These are phyloP conservation scores for Globisporangium nodosum DNA, from an alignment of 352 stramenopile genomes.

Conservation along the genomic window DNA sequence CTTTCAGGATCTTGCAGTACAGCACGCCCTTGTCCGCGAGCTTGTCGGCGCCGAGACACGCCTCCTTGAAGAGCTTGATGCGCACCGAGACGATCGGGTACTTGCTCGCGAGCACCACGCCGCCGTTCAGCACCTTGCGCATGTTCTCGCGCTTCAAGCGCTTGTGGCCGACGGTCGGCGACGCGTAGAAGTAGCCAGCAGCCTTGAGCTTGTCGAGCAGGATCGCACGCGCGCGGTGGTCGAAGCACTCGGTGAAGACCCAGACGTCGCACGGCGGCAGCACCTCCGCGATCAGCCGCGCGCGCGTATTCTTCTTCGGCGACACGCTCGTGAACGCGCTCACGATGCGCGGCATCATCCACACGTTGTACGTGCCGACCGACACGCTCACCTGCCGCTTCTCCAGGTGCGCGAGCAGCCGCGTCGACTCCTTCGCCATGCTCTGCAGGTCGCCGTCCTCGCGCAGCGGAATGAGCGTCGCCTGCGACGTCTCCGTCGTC, in stretches of 20 bases:
- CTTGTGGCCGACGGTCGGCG: slow-evolving; percentile 68
- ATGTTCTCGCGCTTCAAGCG: slow-evolving; percentile 53
- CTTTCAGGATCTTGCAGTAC: slow-evolving; percentile 78
- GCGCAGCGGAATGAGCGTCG: slow-evolving; percentile 63
- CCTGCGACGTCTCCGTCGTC: slow-evolving; percentile 45
- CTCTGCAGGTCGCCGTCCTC: slow-evolving; percentile 60
- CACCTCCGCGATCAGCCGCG: slow-evolving; percentile 59
- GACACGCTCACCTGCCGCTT: slow-evolving; percentile 44
- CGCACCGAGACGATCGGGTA: slow-evolving; percentile 70
- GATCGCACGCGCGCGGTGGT: slow-evolving; percentile 58
- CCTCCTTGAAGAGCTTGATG: slow-evolving; percentile 67
- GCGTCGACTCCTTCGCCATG: slow-evolving; percentile 68
- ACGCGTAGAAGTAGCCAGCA: slow-evolving; percentile 65
- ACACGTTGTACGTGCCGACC: slow-evolving; percentile 78
- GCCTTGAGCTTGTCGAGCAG: slow-evolving; percentile 60
- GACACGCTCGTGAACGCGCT: slow-evolving; percentile 64
- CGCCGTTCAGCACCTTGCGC: slow-evolving; percentile 68
- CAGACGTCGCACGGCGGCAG: slow-evolving; percentile 64
- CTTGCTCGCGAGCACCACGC: slow-evolving; percentile 60
- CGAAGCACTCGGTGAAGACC: slow-evolving; percentile 79
- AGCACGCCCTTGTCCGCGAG: slow-evolving; percentile 74
- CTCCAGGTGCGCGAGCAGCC: slow-evolving; percentile 52
- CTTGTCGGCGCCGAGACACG: slow-evolving; percentile 54
- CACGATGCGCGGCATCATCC: slow-evolving; percentile 80
- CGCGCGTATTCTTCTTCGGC: slow-evolving; percentile 72